Evolutionary conservation across 1,284 basidiomycete genomes (phyloP).

Genomic region (Pseudozyma sp.): DNA sequence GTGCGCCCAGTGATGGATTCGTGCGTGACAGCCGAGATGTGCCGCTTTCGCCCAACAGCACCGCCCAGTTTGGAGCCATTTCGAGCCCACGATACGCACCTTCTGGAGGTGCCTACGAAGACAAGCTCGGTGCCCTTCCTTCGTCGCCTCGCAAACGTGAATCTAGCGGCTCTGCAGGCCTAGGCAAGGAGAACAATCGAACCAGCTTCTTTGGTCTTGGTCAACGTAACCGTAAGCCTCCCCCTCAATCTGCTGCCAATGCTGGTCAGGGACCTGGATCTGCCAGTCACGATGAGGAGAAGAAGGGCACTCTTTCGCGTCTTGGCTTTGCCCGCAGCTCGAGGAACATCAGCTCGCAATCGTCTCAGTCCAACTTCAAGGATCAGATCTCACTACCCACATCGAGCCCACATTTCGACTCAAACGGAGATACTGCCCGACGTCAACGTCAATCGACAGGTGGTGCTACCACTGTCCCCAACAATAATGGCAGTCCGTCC

Average conservation of each 20-base stretch:
- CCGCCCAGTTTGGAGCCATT: constrained; percentile 29
- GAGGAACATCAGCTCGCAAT: constrained; percentile 35
- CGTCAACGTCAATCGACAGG: constrained; percentile 44
- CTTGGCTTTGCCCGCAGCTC: constrained; percentile 54
- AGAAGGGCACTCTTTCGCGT: constrained; percentile 56
- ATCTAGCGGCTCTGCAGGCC: constrained; percentile 39
- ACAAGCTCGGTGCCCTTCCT: constrained; percentile 46
- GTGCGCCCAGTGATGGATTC: constrained; percentile 31
- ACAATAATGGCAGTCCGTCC: constrained; percentile 1
- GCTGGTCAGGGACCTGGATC: constrained; percentile 16
- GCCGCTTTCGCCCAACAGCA: constrained; percentile 25
- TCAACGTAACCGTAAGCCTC: constrained; percentile 55
- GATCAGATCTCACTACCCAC: constrained; percentile 67
- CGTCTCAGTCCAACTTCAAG: constrained; percentile 52
- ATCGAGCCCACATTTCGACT: constrained; percentile 59
- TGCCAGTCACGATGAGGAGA: constrained; percentile 36
- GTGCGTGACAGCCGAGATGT: constrained; percentile 35
- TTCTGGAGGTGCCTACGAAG: constrained; percentile 28
- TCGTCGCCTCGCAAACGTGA: constrained; percentile 55
- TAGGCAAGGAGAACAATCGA: constrained; percentile 44
- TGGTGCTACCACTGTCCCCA: constrained; percentile 1
- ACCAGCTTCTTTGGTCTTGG: constrained; percentile 60
- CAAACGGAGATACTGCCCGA: constrained; percentile 54
- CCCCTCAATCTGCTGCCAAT: constrained; percentile 28
- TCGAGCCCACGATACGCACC: constrained; percentile 28